Base-by-base conservation (phyloP, 208 protist genomes). In the Phytomonas sp. region DNA sequence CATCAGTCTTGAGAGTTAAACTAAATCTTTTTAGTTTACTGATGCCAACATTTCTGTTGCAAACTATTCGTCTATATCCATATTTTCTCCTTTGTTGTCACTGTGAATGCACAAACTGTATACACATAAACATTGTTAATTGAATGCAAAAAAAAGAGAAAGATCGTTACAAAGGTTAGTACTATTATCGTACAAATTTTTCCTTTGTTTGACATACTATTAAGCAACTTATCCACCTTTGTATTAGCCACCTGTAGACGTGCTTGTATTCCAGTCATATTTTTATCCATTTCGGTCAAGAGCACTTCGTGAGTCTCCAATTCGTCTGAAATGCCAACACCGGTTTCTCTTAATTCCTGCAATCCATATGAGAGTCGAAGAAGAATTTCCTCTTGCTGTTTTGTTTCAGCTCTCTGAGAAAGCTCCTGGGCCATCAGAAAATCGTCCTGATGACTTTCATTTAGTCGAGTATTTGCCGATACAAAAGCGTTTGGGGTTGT, bases 161-260 rank as follows among this genome's bases (percentile, higher is more conserved):
- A 76, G 7, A 91, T 63, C 49, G 87, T 75, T 23, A 86, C 70
- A 64, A 88, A 75, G 42, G 81, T 70, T 31, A 91, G 77, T 30
- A 66, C 56, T 7, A 84, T 52, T 74, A 95, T 88, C 10, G 81
- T 89, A 75, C 90, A 93, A 31, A 95, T 81, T 66, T 95, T 95
- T 0, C 81, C 81, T 67, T 75, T 82, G 71, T 91, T 89, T 36
- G 90, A 93, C 86, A 95, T 87, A 60, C 78, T 88, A 8, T 78
- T 81, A n/a, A 95, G 78, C 29, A 95, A 76, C 67, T 93, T 86
- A 60, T 95, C 86, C 8, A 95, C 81, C 71, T 92, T 95, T 8
- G 75, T 76, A 66, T 95, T 95, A 29, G 87, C 87, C 4, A 80
- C 71, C 6, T 79, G 81, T 63, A 95, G 72, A 14, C 82, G 84